Percentiles rank a stretch among this genome's conserved stretches.
Evolutionary conservation across 495 filamentous ascomycete genomes (phyloP).

Genomic region (Aspergillus hancockii): DNA sequence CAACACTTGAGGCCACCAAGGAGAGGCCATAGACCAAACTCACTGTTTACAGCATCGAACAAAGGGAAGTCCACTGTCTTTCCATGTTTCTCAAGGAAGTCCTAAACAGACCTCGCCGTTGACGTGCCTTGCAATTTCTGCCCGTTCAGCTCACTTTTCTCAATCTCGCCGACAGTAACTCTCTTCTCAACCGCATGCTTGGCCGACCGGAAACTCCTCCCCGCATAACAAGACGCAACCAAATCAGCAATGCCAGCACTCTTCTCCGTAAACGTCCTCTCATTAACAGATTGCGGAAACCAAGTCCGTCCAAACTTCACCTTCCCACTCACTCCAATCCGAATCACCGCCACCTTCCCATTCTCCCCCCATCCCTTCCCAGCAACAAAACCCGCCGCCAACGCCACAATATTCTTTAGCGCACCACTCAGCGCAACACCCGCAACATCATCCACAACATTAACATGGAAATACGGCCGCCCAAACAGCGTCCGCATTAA

Average conservation of each 20-base stretch:
- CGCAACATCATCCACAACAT: slow-evolving; percentile 79
- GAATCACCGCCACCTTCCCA: slow-evolving; percentile 89
- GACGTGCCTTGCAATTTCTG: slow-evolving; percentile 88
- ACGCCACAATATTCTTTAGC: slow-evolving; percentile 86
- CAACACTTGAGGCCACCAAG: background rate
- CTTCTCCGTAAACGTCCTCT: slow-evolving; percentile 86
- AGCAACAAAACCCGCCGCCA: slow-evolving; percentile 86
- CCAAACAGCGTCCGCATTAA: slow-evolving; percentile 76
- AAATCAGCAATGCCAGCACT: slow-evolving; percentile 86
- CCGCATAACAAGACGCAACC: slow-evolving; percentile 80
- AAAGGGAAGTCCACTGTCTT: slow-evolving; percentile 76
- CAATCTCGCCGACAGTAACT: slow-evolving; percentile 70
- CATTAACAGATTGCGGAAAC: slow-evolving; percentile 68
- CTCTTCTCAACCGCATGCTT: slow-evolving; percentile 77
- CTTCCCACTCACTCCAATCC: slow-evolving; percentile 82
- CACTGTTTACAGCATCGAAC: slow-evolving; percentile 69
- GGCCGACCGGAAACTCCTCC: slow-evolving; percentile 75
- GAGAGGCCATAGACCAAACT: background rate
- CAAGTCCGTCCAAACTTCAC: slow-evolving; percentile 84
- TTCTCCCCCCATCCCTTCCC: slow-evolving; percentile 91
- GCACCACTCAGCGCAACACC: slow-evolving; percentile 87
- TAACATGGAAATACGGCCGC: slow-evolving; percentile 89
- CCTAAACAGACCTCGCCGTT: slow-evolving; percentile 79
- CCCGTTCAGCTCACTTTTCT: slow-evolving; percentile 82
- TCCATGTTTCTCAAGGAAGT: slow-evolving; percentile 67